A percentile compares a stretch with the other conserved stretches of the same genome.
These are phyloP conservation scores for Vaccinium myrtillus DNA, from an alignment of 148 eudicot genomes.

Conservation along the genomic window DNA sequence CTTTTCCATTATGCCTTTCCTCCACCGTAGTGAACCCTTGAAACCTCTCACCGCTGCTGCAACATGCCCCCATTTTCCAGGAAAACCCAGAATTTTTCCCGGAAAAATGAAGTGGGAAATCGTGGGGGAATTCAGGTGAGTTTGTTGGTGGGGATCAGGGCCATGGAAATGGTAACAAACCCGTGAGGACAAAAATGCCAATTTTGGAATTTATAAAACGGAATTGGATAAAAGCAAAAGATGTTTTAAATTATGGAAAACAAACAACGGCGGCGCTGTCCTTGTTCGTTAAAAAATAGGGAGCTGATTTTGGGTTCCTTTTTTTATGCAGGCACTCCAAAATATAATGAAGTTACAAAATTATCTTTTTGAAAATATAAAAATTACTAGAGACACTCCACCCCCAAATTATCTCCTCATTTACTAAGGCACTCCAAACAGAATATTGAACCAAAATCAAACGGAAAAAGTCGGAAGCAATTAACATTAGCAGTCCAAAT, in stretches of 20 bases:
- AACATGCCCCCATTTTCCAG: conserved; percentile 75
- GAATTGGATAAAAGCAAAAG: neutral
- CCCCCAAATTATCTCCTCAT: too few species aligned
- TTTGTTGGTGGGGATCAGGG: neutral
- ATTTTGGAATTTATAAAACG: neutral
- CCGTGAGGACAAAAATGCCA: neutral
- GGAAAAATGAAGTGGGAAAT: neutral
- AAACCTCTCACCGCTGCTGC: conserved; percentile 44
- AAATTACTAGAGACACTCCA: too few species aligned
- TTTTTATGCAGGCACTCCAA: too few species aligned
- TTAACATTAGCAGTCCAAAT: too few species aligned
- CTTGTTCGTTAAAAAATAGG: neutral
- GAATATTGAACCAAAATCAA: too few species aligned
- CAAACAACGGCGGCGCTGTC: conserved; percentile 5
- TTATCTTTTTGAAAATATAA: too few species aligned
- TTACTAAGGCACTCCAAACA: too few species aligned
- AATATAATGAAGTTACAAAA: too few species aligned
- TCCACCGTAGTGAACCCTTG: conserved; percentile 24
- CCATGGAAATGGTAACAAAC: neutral
- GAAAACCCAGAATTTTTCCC: conserved; percentile 9
- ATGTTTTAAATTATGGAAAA: neutral
- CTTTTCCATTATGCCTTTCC: conserved; percentile 17
- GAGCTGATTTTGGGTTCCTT: too few species aligned
- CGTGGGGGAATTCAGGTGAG: too few species aligned
- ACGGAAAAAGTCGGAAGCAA: too few species aligned